These are phyloP conservation scores for Gryganskiella cystojenkinii DNA, from an alignment of 192 early-diverging fungal genomes.

Conservation along the genomic window DNA sequence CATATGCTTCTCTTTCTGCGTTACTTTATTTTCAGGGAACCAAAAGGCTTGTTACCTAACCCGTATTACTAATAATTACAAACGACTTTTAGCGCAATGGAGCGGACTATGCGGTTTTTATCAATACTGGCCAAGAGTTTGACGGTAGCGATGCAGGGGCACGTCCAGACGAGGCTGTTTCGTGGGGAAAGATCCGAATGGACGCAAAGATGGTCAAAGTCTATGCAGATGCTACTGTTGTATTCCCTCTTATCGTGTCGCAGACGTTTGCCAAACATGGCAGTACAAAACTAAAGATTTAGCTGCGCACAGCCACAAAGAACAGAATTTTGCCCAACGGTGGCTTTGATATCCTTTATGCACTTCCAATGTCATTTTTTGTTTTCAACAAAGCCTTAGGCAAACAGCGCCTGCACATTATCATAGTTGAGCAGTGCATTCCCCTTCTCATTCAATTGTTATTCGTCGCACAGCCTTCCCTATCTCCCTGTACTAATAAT, in stretches of 20 bases:
- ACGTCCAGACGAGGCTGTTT: conserved; percentile 96
- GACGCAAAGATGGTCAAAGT: conserved; percentile 91
- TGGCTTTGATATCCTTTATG: not conserved
- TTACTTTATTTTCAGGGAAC: too few relatives aligned
- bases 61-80: too few relatives aligned
- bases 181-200: conserved; percentile 96
- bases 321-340: not conserved
- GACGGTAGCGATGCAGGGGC: conserved; percentile 99
- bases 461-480: too few relatives aligned
- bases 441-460: too few relatives aligned
- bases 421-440: too few relatives aligned
- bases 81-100: conserved; percentile 81
- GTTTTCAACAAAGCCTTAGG: too few relatives aligned
- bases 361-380: too few relatives aligned
- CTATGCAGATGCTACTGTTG: conserved; percentile 91
- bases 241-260: conserved; percentile 95
- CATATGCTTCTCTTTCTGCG: too few relatives aligned
- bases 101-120: conserved; percentile 94
- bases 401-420: too few relatives aligned
- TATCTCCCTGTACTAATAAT: too few relatives aligned
- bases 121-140: conserved; percentile 99
- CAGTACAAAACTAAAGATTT: conserved; percentile 16
- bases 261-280: conserved; percentile 93
- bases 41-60: too few relatives aligned
- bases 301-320: not conserved